phyloP scores from a whole-genome alignment of 148 eudicot genomes.

The Persicaria tinctoria region DNA sequence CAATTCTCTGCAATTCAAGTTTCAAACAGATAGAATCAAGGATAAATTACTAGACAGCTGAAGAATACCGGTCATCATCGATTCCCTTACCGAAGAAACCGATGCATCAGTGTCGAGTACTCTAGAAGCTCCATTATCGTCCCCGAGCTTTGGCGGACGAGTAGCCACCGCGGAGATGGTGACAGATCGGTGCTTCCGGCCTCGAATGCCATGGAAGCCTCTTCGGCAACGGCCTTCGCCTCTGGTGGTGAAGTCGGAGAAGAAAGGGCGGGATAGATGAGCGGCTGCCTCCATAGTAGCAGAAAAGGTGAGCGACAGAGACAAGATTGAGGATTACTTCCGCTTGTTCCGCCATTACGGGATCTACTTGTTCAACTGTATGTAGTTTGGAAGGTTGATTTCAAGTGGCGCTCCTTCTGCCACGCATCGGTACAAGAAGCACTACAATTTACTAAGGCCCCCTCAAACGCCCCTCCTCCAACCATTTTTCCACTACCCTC shows the following conservation, averaged over 20 bases:
- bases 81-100: background rate
- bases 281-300: slow-evolving; percentile 4
- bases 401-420: no score
- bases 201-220: background rate
- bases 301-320: background rate
- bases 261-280: slow-evolving; percentile 12
- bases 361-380: no score
- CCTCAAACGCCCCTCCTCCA: no score
- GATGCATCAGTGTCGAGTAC: background rate
- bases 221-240: background rate
- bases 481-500: no score
- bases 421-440: no score
- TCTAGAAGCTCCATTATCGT: slow-evolving; percentile 9
- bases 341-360: background rate
- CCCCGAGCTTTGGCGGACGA: slow-evolving; percentile 8
- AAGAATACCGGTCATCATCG: background rate
- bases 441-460: no score
- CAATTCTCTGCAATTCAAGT: slow-evolving; percentile 56
- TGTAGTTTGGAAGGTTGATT: no score
- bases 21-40: background rate
- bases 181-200: slow-evolving; percentile 2
- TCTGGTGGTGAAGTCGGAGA: slow-evolving; percentile 6
- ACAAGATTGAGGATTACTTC: slow-evolving; percentile 6
- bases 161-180: slow-evolving; percentile 7
- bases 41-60: background rate